These are phyloP conservation scores for Floccularia luteovirens DNA, from an alignment of 768 basidiomycete species.

Conservation along the genomic window DNA sequence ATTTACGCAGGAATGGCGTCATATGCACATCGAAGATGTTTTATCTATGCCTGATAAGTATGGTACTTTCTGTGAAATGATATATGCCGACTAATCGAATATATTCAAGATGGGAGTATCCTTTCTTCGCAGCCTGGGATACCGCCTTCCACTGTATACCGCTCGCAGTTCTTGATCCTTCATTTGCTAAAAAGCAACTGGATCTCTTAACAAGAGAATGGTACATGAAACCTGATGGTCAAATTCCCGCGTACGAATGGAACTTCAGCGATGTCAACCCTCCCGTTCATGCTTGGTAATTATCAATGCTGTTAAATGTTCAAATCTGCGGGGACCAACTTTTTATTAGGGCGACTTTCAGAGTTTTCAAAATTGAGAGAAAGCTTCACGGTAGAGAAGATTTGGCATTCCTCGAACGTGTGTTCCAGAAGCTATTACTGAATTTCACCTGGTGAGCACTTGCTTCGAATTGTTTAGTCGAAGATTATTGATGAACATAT, in stretches of 20 bases:
- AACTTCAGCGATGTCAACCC: conserved; percentile 99
- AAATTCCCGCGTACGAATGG: conserved; percentile 99
- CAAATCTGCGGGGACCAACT: conserved; percentile 3
- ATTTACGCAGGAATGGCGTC: conserved; percentile 75
- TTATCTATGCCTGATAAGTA: conserved; percentile 99
- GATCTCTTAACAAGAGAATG: conserved; percentile 95
- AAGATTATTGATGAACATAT: neutral
- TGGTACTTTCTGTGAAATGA: conserved; percentile 11
- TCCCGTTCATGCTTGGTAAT: conserved; percentile 94
- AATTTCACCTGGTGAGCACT: conserved; percentile 87
- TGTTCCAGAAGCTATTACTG: conserved; percentile 94
- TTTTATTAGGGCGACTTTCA: conserved; percentile 77
- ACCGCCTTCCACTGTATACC: conserved; percentile 99
- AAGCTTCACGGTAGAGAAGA: conserved; percentile 92
- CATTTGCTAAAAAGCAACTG: conserved; percentile 96
- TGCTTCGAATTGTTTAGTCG: neutral
- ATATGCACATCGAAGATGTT: conserved; percentile 92
- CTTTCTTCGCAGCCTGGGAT: conserved; percentile 98
- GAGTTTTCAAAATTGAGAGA: conserved; percentile 98
- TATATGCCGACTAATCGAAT: neutral
- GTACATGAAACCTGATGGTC: conserved; percentile 99
- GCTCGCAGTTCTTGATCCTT: conserved; percentile 89
- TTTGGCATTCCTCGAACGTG: conserved; percentile 87
- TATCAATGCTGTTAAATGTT: neutral
- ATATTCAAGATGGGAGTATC: conserved; percentile 86